phyloP scores from a whole-genome alignment of 2,329 filamentous ascomycete species.

The Teratosphaeria epicoccoides region DNA sequence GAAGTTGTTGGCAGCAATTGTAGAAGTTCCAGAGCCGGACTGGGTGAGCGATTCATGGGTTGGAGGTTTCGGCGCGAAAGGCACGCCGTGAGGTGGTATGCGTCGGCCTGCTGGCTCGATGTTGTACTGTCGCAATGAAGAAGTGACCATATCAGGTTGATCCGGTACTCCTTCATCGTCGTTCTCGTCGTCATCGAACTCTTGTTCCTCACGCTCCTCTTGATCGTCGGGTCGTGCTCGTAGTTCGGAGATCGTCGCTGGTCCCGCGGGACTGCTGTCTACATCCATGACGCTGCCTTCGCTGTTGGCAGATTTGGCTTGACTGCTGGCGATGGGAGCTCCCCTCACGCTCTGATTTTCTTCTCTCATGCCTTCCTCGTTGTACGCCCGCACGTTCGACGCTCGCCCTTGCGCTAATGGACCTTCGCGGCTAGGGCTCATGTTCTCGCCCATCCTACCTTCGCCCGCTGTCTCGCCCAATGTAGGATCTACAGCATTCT shows the following conservation, averaged over 20 bases:
- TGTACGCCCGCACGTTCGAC: neutral
- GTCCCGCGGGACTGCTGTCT: neutral
- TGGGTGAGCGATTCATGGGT: neutral
- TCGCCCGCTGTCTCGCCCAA: neutral
- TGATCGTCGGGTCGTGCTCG: neutral
- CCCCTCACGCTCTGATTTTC: neutral
- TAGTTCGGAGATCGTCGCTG: neutral
- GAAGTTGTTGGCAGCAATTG: conserved; percentile 17
- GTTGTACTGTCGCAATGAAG: neutral
- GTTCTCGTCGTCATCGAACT: neutral
- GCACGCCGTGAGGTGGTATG: neutral
- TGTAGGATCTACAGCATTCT: conserved; percentile 1
- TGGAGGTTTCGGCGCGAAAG: neutral
- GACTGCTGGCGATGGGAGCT: neutral
- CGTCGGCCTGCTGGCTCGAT: neutral
- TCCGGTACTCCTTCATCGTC: neutral
- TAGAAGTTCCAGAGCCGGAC: conserved; percentile 13
- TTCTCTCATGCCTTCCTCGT: neutral
- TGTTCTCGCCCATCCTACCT: conserved; percentile 17
- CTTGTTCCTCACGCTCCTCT: conserved; percentile 1
- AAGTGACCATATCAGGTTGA: neutral
- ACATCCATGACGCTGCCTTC: neutral
- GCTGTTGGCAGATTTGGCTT: neutral
- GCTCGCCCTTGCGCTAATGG: conserved; percentile 11
- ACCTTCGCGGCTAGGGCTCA: conserved; percentile 11